Base-by-base conservation (phyloP, 2,329 filamentous ascomycete genomes). In the Pestalotiopsis sp. region DNA sequence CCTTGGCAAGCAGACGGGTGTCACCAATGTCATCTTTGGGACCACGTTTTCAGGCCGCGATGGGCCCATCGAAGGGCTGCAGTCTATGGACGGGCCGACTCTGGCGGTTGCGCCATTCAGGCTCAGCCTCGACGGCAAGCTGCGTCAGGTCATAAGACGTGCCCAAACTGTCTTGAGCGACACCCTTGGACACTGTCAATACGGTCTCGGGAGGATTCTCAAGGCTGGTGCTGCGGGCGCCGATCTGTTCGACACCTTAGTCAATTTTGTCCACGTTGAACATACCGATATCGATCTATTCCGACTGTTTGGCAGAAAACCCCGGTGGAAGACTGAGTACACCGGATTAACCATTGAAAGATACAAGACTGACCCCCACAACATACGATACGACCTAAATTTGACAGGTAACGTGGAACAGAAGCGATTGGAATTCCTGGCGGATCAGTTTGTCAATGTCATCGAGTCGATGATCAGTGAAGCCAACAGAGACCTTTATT, bases 41-140 rank as follows among this genome's bases (percentile, higher is more conserved):
- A 39, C 39, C 38, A 64, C 61, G 31, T 20, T 45, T 14, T 23
- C 38, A 17, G 61, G 61, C 7, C 61, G 61, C 7, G 38, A 23
- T 20, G 27, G 14, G 23, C 27, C 27, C n/a, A 36, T 64, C 61
- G 14, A 14, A n/a, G 27, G 38, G n/a, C 38, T 64, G 14, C 25
- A 64, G 13, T 27, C 38, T 45, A 64, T 64, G 14, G 36, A 20
- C 11, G 61, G 61, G n/a, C 61, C 61, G 41, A 64, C 61, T n/a
- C n/a, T 64, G 20, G 61, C 61, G n/a, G 20, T 38, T n/a, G 23
- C 36, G 14, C 38, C 38, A 36, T 17, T 41, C n/a, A 25, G 38
- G n/a, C n/a, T 41, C 57, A 27, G 23, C 14, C 23, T 60, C 4
- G 57, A 14, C 14, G 57, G 45, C 45, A 52, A 52, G 45, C 45